Percentiles rank a stretch among this genome's conserved stretches.
Evolutionary conservation across 2,329 filamentous ascomycete genomes (phyloP).

Genomic region (Fusarium humuli): DNA sequence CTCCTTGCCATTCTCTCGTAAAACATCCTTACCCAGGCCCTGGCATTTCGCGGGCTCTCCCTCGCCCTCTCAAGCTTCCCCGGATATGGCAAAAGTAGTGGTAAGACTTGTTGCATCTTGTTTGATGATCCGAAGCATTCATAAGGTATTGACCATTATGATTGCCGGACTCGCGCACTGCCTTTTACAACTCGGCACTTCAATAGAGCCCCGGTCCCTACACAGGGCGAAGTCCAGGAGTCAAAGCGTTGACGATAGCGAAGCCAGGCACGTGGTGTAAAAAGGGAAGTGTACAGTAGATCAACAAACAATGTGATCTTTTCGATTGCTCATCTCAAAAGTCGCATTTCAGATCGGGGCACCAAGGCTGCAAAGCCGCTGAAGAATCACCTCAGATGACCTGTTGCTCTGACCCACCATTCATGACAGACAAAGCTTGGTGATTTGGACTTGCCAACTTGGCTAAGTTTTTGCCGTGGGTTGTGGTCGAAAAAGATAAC

Average conservation of each 20-base stretch:
- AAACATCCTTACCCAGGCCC: constrained; percentile 31
- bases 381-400: constrained; percentile 35
- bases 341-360: constrained; percentile 37
- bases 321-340: constrained; percentile 35
- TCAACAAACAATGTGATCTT: constrained; percentile 17
- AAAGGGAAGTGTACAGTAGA: constrained; percentile 3
- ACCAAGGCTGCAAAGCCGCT: constrained; percentile 26
- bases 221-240: background rate
- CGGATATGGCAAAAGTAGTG: constrained; percentile 37
- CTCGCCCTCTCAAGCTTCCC: constrained; percentile 37
- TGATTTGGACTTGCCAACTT: constrained; percentile 12
- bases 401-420: constrained; percentile 34
- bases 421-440: constrained; percentile 35
- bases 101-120: constrained; percentile 30
- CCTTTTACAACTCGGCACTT: constrained; percentile 13
- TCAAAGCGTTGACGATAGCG: background rate
- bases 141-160: background rate
- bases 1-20: constrained; percentile 29
- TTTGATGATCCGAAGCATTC: background rate
- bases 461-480: background rate
- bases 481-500: background rate
- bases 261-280: background rate
- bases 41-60: constrained; percentile 27
- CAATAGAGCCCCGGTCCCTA: background rate
- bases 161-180: background rate